Base-by-base conservation (phyloP, 192 early-diverging fungal genomes). In the Coemansia sp. region DNA sequence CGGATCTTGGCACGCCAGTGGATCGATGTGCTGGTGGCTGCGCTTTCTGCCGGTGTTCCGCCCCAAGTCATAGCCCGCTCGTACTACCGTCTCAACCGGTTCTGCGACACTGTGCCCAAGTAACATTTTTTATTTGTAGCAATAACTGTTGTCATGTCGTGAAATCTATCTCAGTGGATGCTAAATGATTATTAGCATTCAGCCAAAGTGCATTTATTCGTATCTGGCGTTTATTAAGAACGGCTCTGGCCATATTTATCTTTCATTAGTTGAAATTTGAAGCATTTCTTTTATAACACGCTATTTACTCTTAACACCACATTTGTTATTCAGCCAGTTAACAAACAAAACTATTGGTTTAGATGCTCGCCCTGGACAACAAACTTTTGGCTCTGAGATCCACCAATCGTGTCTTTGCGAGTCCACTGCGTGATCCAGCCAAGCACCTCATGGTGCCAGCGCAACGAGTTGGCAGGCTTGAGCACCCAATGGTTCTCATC, bases 401-500 rank as follows among this genome's bases (percentile, higher is more conserved):
- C 21, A 21, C 21, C 21, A 21, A 21, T 21, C 21, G 21, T 21
- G 21, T 21, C 21, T 21, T 58, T 46, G 66, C 91, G 90, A 24
- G 52, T 54, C 52, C 52, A 54, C 28, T 54, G 52, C 52, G 63
- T 42, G 26, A 90, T 79, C 89, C 89, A 90, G 52, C 59, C 64
- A 25, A 90, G 61, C n/a, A 89, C 89, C 64, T 91, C 89, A 8
- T 73, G 60, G 61, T 89, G 84, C 88, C 89, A 91, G 53, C 76
- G 78, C 49, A 90, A 70, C 20, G 86, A 86, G 70, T 93, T 93
- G 49, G 81, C 87, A 31, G 86, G 75, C 60, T 91, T 88, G 62
- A 82, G 76, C n/a, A 89, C 85, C 86, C 86, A 86, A 70, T 86
- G 84, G 74, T 84, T 84, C 67, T 92, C 90, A 64, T 90, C 86